phyloP scores from a whole-genome alignment of 371 early-diverging fungal species.

The Choanephora cucurbitarum region DNA sequence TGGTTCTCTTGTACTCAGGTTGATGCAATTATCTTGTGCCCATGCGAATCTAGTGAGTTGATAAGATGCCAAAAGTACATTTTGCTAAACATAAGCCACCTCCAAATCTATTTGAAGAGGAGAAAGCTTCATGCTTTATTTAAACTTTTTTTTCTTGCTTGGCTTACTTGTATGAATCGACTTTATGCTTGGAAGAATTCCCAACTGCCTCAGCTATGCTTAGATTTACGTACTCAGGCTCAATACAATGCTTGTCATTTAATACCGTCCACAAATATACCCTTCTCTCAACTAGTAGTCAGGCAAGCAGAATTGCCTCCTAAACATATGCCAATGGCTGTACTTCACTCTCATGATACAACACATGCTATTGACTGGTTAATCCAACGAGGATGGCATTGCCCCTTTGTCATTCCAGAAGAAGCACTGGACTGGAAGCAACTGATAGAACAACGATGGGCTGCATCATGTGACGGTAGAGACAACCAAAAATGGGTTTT shows the following conservation, averaged over 20 bases:
- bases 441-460: neutral
- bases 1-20: neutral
- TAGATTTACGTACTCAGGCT: slow-evolving; percentile 32
- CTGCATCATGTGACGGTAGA: neutral
- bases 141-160: neutral
- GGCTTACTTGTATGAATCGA: slow-evolving; percentile 6
- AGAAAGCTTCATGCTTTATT: too few species aligned
- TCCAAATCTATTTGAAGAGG: too few species aligned
- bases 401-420: slow-evolving; percentile 38
- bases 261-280: slow-evolving; percentile 46
- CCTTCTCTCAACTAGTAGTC: slow-evolving; percentile 26
- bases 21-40: too few species aligned
- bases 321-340: slow-evolving; percentile 42
- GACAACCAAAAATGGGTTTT: slow-evolving; percentile 25
- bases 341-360: slow-evolving; percentile 30
- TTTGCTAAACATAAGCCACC: too few species aligned
- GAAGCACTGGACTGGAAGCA: slow-evolving; percentile 14
- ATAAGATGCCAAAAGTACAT: too few species aligned
- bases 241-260: slow-evolving; percentile 27
- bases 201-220: slow-evolving; percentile 21
- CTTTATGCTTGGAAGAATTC: slow-evolving; percentile 18
- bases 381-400: slow-evolving; percentile 38
- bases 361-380: slow-evolving; percentile 28
- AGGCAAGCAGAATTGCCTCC: slow-evolving; percentile 40
- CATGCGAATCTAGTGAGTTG: too few species aligned